These are phyloP conservation scores for Populus pruinosa DNA, from an alignment of 345 rosid genomes.

Conservation along the genomic window DNA sequence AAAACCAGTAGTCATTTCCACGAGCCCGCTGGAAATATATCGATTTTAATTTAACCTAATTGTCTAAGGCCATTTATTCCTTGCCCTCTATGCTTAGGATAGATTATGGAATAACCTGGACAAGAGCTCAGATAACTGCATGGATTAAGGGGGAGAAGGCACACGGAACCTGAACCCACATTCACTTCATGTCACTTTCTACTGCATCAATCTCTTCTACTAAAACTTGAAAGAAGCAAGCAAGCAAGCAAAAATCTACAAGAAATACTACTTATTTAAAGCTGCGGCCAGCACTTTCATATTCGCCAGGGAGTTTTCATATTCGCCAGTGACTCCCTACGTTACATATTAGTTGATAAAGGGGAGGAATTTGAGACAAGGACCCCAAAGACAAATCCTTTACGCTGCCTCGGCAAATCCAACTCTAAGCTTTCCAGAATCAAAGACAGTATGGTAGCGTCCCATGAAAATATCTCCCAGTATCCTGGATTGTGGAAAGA, in stretches of 20 bases:
- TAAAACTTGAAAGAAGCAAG: background rate
- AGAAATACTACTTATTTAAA: background rate
- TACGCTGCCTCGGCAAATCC: constrained; percentile 34
- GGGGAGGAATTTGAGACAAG: background rate
- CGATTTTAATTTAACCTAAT: background rate
- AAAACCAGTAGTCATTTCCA: background rate
- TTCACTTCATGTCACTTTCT: background rate
- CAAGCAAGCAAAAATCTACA: background rate
- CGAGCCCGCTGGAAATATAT: background rate
- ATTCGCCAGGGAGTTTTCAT: background rate
- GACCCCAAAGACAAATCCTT: background rate
- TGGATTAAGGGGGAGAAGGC: background rate
- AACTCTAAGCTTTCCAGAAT: constrained; percentile 23
- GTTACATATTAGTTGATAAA: background rate
- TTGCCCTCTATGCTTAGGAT: background rate
- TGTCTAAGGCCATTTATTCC: background rate
- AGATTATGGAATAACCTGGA: background rate
- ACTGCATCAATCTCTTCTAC: background rate
- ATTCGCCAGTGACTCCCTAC: background rate
- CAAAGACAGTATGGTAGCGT: constrained; percentile 29
- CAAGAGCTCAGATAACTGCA: background rate
- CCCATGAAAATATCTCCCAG: constrained; percentile 39
- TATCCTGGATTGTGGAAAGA: constrained; percentile 20
- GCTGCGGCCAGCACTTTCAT: background rate
- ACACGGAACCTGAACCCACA: background rate